Evolutionary conservation across 1,284 basidiomycete genomes (phyloP).

Genomic region (Ceratobasidium sp.): DNA sequence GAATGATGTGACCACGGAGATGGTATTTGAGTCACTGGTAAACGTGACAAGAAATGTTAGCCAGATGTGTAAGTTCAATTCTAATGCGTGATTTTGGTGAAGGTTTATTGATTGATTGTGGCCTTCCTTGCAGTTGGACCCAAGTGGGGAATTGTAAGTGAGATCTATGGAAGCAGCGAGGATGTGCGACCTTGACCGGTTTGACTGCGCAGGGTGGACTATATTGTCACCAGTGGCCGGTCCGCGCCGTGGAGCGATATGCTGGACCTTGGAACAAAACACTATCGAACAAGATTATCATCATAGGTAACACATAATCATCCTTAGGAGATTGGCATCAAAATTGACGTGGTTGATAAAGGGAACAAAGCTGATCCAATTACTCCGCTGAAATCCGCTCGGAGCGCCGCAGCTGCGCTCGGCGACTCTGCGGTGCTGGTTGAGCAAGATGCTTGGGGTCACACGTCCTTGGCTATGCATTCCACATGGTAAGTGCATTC

Average conservation of each 20-base stretch:
- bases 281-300: constrained; percentile 35
- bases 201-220: neutral
- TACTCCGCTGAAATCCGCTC: constrained; percentile 23
- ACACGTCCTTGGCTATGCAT: constrained; percentile 20
- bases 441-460: constrained; percentile 39
- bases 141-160: neutral
- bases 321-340: neutral
- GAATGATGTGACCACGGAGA: constrained; percentile 32
- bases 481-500: constrained; percentile 35
- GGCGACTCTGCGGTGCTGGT: constrained; percentile 31
- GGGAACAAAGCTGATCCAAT: constrained; percentile 43
- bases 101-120: neutral
- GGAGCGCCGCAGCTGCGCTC: constrained; percentile 16
- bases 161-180: neutral
- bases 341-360: neutral
- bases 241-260: constrained; percentile 42
- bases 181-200: neutral
- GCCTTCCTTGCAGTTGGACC: neutral
- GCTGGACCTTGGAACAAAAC: constrained; percentile 29
- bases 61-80: constrained; percentile 31
- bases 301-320: constrained; percentile 33
- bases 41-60: constrained; percentile 9
- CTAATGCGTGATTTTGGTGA: neutral
- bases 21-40: constrained; percentile 39
- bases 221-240: constrained; percentile 32